phyloP scores from a whole-genome alignment of 495 filamentous ascomycete species.

The Podospora comata region DNA sequence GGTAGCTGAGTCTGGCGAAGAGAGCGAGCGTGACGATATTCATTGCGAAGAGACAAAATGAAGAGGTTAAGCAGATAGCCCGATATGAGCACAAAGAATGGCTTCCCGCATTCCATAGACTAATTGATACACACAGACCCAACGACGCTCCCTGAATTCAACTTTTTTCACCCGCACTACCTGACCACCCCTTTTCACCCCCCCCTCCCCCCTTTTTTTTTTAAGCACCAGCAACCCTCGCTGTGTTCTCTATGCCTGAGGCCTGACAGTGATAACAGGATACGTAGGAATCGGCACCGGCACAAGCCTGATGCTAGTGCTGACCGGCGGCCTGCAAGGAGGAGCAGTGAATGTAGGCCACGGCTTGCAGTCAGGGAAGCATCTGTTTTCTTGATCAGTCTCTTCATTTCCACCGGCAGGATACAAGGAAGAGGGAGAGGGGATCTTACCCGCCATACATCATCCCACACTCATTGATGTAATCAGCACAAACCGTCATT shows the following conservation, averaged over 20 bases:
- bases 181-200: not conserved
- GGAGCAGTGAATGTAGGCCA: conserved; percentile 19
- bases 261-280: not conserved
- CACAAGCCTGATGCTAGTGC: not conserved
- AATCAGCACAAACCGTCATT: conserved; percentile 11
- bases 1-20: no score
- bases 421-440: not conserved
- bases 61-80: no score
- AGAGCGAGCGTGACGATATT: no score
- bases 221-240: not conserved
- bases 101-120: no score
- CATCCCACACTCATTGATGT: conserved; percentile 18
- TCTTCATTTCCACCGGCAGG: not conserved
- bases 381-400: conserved; percentile 13
- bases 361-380: conserved; percentile 28
- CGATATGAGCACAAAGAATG: no score
- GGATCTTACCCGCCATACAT: conserved; percentile 27
- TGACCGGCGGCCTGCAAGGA: conserved; percentile 7
- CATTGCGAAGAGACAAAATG: no score
- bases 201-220: no score
- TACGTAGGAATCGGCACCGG: not conserved
- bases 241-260: not conserved
- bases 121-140: no score
- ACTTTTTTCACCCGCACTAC: no score
- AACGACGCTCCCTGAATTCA: no score